Evolutionary conservation across 306 rosid genomes (phyloP), one percentile per base, ranked within the genome.

Genomic region (Lupinus albus): DNA sequence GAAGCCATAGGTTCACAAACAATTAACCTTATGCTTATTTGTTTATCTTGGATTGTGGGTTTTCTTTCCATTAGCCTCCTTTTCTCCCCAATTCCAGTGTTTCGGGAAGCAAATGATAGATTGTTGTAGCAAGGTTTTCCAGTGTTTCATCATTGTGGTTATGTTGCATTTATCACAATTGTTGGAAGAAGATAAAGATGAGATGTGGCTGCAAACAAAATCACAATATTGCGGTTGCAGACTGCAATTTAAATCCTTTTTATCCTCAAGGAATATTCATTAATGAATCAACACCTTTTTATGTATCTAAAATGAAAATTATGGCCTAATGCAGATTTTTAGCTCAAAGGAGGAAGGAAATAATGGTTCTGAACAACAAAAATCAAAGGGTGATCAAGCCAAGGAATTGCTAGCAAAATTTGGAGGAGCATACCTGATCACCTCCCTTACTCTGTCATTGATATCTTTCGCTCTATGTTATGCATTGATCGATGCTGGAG

Each of bases 341-440:
- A 93, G 84, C 63, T 81, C 98, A 13, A 89, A 83, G 83, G 91
- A 85, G 49, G 89, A 86, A 70, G 92, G 49, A 39, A 64, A 69
- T 18, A 84, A 13, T 66, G 84, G 68, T 36, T 50, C 15, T n/a
- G 85, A 78, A 35, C 70, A 61, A 63, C 68, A 71, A 63, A 88
- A 83, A 80, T 88, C 95, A 4, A 89, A 80, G 80, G 97, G 97
- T 1, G 89, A 84, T 73, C 84, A 93, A 75, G 97, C 96, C 56
- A 93, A 93, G 81, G 91, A 88, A 32, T 76, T 93, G 76, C 87
- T 93, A 7, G 87, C 98, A 60, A 89, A 93, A 71, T 93, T 89
- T 74, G 98, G 97, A 55, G 98, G 89, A 67, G 96, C 98, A 13
- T 93, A 89, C 72, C 64, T 93, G 11, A 96, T 87, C 71, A 93